These are phyloP conservation scores for Globisporangium rhizosaccharum DNA, from an alignment of 352 stramenopile species.

Conservation along the genomic window DNA sequence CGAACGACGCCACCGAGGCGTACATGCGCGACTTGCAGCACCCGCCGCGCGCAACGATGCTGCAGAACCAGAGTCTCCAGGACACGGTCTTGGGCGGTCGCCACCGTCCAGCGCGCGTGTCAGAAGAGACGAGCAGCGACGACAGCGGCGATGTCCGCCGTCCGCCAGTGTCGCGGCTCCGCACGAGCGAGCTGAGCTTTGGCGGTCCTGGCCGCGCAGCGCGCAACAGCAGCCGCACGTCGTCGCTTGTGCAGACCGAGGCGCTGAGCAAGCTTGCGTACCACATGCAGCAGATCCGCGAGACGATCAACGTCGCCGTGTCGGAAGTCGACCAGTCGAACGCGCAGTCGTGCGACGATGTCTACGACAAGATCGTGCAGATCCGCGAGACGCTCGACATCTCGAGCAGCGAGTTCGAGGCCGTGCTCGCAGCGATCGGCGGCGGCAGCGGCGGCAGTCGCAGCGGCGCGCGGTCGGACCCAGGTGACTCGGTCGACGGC, in stretches of 20 bases:
- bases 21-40: constrained; percentile 32
- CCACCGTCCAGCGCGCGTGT: constrained; percentile 4
- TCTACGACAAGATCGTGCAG: constrained; percentile 46
- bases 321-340: constrained; percentile 45
- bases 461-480: constrained; percentile 6
- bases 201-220: not conserved
- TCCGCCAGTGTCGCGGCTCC: constrained; percentile 19
- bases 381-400: constrained; percentile 45
- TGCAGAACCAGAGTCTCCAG: not conserved
- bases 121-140: constrained; percentile 8
- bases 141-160: constrained; percentile 10
- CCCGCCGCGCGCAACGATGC: constrained; percentile 12
- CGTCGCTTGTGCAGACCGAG: constrained; percentile 31
- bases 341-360: constrained; percentile 31
- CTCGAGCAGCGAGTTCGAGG: constrained; percentile 40
- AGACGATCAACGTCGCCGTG: constrained; percentile 62
- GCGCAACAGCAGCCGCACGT: constrained; percentile 6
- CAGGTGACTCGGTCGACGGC: constrained; percentile 2
- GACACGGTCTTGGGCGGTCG: not conserved
- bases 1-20: constrained; percentile 44
- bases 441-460: constrained; percentile 1
- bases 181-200: constrained; percentile 15
- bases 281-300: constrained; percentile 59
- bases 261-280: constrained; percentile 50
- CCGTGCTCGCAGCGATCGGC: constrained; percentile 31